These are phyloP conservation scores for Postia placenta DNA, from an alignment of 768 basidiomycete genomes.

Conservation along the genomic window DNA sequence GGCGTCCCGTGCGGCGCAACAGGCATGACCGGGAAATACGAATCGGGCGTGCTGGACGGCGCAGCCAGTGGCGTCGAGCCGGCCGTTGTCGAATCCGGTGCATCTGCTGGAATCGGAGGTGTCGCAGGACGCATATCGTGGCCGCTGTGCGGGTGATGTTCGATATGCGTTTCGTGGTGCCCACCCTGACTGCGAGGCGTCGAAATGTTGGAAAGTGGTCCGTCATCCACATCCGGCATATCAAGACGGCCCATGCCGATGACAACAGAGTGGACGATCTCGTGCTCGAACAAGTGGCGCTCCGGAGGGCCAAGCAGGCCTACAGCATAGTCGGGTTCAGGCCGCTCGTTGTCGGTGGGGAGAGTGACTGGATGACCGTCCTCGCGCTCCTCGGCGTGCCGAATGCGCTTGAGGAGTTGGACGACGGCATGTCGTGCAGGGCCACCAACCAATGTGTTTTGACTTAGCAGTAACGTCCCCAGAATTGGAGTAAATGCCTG, in stretches of 20 bases:
- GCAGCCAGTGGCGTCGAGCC: slow-evolving; percentile 3
- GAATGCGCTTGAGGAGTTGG: slow-evolving; percentile 66
- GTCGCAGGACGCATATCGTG: background rate
- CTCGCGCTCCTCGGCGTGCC: slow-evolving; percentile 45
- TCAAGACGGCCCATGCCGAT: slow-evolving; percentile 82
- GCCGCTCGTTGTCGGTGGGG: slow-evolving; percentile 16
- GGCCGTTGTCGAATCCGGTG: background rate
- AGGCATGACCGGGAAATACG: slow-evolving; percentile 11
- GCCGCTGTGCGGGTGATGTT: background rate
- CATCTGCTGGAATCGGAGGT: background rate
- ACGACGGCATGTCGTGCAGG: slow-evolving; percentile 73
- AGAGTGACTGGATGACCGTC: background rate
- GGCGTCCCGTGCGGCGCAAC: background rate
- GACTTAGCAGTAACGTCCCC: slow-evolving; percentile 79
- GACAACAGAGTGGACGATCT: slow-evolving; percentile 81
- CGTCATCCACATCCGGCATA: slow-evolving; percentile 13
- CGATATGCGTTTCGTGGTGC: background rate
- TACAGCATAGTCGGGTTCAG: slow-evolving; percentile 25
- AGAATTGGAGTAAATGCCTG: slow-evolving; percentile 90
- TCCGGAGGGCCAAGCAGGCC: slow-evolving; percentile 52
- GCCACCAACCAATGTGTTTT: slow-evolving; percentile 67
- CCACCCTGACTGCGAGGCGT: slow-evolving; percentile 1
- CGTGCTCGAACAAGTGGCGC: slow-evolving; percentile 65
- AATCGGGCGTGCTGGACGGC: background rate
- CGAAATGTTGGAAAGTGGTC: background rate